phyloP scores from a whole-genome alignment of 176 grass and related monocot genomes.

The Triticum turgidum region DNA sequence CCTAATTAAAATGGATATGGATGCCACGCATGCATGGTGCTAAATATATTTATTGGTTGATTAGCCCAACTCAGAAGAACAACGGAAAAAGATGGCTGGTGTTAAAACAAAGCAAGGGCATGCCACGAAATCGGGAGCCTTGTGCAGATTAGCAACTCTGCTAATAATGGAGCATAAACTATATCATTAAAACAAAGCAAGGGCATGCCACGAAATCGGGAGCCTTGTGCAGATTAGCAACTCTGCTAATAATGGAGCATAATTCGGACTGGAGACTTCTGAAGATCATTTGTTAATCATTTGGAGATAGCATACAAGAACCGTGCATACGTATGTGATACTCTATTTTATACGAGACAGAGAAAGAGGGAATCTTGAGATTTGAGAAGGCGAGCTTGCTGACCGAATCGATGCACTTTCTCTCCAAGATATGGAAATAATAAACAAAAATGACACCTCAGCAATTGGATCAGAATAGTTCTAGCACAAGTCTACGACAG shows the following conservation, averaged over 20 bases:
- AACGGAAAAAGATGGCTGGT: too few species aligned
- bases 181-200: slow-evolving; percentile 5
- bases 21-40: too few species aligned
- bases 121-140: too few species aligned
- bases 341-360: neutral
- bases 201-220: neutral
- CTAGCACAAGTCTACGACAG: neutral
- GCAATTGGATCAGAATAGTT: neutral
- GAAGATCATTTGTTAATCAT: neutral
- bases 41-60: too few species aligned
- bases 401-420: neutral
- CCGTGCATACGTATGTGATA: neutral
- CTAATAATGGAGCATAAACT: too few species aligned
- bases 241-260: neutral
- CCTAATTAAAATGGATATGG: too few species aligned
- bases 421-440: neutral
- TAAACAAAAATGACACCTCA: neutral
- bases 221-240: slow-evolving; percentile 18
- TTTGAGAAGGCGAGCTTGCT: neutral
- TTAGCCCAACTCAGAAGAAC: too few species aligned
- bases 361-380: neutral
- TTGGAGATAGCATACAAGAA: neutral
- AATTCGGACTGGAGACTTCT: slow-evolving; percentile 1
- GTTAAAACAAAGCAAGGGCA: too few species aligned
- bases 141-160: too few species aligned